Base-by-base conservation (phyloP, 805 yeast genomes). In the Monosporozyma aerobia region DNA sequence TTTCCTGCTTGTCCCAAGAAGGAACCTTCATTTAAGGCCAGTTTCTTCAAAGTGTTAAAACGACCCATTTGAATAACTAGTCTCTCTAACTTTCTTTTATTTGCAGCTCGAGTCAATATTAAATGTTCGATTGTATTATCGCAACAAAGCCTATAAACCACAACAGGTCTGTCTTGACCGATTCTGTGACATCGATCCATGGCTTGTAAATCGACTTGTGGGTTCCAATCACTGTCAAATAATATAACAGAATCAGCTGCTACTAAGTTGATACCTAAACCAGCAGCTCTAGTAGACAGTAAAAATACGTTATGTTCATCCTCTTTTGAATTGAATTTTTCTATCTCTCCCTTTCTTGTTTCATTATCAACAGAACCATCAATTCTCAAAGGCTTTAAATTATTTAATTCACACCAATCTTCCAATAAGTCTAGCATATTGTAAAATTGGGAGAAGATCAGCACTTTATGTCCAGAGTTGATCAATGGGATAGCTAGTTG, bases 151-250 rank as follows among this genome's bases (percentile, higher is more conserved):
- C 98, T 76, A 64, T 84, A 88, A 1, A 92, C 79, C 23, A 87
- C 74, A 4, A 90, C 96, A 1, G 97, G 97, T 51, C 78, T 81
- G 1, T 73, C 76, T 66, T 92, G 99, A 0, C 98, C 98, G 51
- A 94, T 88, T 63, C 99, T 75, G 65, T 92, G 98, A 11, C 87
- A 95, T 51, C 99, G 76, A 61, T 90, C 98, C 81, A 92, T 92
- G 0, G 98, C 98, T 66, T 92, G 99, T 49, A 90, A 72, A 69
- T 92, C 98, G 56, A 89, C 95, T 63, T 92, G 97, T 0, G 98
- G 99, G 62, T 92, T 92, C 96, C 97, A 92, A 64, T 92, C 99
- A 53, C 89, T 85, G 63, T 92, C 99, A 63, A 88, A 90, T 10
- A 92, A 61, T 3, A 92, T 79, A 1, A 94, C 98, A 1, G 95